Conservation (phyloP, 257 asterid species). For the Capsicum chinense region DNA sequence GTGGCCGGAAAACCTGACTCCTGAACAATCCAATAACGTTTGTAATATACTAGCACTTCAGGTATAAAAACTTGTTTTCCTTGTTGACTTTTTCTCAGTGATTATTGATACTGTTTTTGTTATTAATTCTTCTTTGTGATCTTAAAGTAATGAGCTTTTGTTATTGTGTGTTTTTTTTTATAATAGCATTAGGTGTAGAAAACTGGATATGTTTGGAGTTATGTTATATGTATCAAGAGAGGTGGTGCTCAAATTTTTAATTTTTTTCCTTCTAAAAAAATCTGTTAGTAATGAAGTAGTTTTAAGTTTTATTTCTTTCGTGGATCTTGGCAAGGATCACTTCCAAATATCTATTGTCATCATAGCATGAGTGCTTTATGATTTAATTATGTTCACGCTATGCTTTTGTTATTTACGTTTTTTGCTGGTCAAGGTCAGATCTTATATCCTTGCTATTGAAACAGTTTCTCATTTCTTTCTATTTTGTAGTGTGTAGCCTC, state of each 20-base stretch:
- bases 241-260: not conserved
- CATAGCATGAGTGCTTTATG: not conserved
- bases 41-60: not conserved
- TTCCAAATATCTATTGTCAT: not conserved
- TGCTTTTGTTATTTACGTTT: conserved; percentile 3
- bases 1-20: no score
- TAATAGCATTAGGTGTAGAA: not conserved
- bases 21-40: not conserved
- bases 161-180: no score
- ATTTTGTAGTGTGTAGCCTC: conserved; percentile 48
- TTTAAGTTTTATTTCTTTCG: not conserved
- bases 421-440: not conserved
- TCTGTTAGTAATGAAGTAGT: conserved; percentile 11
- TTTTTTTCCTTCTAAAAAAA: not conserved
- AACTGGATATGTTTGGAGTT: not conserved
- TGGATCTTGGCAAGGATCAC: not conserved
- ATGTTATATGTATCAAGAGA: not conserved
- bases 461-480: not conserved
- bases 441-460: conserved; percentile 17
- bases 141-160: no score
- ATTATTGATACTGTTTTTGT: no score
- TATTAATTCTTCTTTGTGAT: no score
- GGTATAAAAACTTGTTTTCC: not conserved
- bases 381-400: not conserved
- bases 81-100: not conserved